These are phyloP conservation scores for Hydrangea macrophylla DNA, from an alignment of 148 eudicot species.

Conservation along the genomic window DNA sequence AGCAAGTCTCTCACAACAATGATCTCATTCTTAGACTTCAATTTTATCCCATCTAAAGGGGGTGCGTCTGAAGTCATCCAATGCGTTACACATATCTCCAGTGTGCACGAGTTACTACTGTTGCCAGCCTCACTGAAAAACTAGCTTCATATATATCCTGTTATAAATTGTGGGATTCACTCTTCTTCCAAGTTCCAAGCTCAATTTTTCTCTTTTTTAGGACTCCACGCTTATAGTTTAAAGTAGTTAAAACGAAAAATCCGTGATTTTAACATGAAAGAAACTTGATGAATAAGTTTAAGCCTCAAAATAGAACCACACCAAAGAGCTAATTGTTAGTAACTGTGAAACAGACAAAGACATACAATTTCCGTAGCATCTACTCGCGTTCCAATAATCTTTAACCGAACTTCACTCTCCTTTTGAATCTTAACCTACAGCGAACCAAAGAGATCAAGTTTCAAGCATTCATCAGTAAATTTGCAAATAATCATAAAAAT, in stretches of 20 bases:
- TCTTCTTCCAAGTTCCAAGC: no score
- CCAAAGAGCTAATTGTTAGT: neutral
- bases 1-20: neutral
- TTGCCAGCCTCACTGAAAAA: no score
- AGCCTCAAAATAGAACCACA: neutral
- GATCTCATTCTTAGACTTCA: neutral
- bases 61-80: no score
- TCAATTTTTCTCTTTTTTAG: neutral
- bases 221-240: neutral
- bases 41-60: neutral
- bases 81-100: no score
- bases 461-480: constrained; percentile 6
- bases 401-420: constrained; percentile 89
- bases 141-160: no score
- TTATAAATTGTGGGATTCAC: no score
- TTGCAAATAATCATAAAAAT: constrained; percentile 6
- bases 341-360: neutral
- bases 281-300: neutral
- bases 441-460: constrained; percentile 7
- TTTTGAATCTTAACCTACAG: constrained; percentile 88
- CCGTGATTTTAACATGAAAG: neutral
- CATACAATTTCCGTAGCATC: constrained; percentile 98
- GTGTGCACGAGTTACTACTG: no score
- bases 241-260: neutral
- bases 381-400: constrained; percentile 93